Evolutionary conservation across 2,329 filamentous ascomycete species (phyloP), one percentile per base, ranked within the genome.

Genomic region (Diaporthe sp.): DNA sequence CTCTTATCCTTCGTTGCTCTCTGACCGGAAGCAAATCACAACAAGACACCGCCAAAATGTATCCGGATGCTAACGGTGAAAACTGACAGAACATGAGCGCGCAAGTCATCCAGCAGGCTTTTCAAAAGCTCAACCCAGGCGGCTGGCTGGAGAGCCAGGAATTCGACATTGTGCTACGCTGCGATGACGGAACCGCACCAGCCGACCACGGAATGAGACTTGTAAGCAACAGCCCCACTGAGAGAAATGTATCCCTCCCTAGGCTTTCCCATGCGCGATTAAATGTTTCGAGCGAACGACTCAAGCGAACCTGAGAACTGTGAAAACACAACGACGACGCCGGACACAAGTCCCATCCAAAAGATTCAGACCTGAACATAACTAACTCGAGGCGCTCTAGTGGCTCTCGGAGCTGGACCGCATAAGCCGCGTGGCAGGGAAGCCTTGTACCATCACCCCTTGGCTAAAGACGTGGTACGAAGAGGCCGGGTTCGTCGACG

Each of bases 91-190:
- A 86, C 72, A 88, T 88, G 78, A 84, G 86, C 71, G 78, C 78
- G 1, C 84, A 89, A 66, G 82, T 90, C 28, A 88, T 93, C 72
- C 81, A 82, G 42, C 87, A 88, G 75, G 87, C 88, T 6, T 89
- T 87, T 74, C 81, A 83, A n/a, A 82, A 85, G 52, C 82, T 90
- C 0, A 80, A 81, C 17, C 88, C 88, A 0, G 89, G 88, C 42
- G 88, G 89, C 57, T 91, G 87, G 83, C 84, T 90, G 58, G 89
- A 91, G 79, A 87, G 86, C 3, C 88, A 90, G 77, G 89, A 90
- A 77, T 79, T 84, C 15, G 82, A 85, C 73, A 80, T 82, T 64
- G 74, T 76, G 3, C 77, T 85, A 35, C 74, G 77, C 38, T 87
- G 83, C 74, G 88, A 90, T 76, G 88, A 89, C 74, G 84, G 77